Percentiles rank a stretch among this genome's conserved stretches.
phyloP scores from a whole-genome alignment of 306 rosid species.

The Rubus parviflorus region DNA sequence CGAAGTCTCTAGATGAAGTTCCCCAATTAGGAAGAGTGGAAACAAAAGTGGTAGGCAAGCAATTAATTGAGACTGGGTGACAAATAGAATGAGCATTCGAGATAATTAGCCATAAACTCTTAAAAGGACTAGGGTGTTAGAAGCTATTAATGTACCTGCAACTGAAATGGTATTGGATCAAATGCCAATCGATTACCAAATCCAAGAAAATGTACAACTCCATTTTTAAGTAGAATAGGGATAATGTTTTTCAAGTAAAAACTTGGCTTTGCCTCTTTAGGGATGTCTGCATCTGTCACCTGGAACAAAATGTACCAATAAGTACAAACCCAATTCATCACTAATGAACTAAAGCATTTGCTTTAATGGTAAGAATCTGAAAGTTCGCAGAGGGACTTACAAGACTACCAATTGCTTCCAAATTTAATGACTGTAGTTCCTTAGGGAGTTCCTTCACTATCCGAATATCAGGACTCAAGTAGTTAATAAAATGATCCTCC shows the following conservation, averaged over 20 bases:
- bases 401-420: constrained; percentile 83
- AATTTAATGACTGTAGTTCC: constrained; percentile 75
- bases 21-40: constrained; percentile 72
- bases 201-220: constrained; percentile 82
- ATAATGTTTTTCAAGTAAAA: constrained; percentile 77
- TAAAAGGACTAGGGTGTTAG: constrained; percentile 25
- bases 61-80: constrained; percentile 16
- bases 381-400: constrained; percentile 49
- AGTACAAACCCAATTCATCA: constrained; percentile 23
- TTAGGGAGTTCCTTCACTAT: constrained; percentile 84
- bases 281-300: constrained; percentile 86
- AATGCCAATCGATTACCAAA: constrained; percentile 97
- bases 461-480: constrained; percentile 89
- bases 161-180: constrained; percentile 80
- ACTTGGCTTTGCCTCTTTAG: constrained; percentile 91
- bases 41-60: constrained; percentile 26
- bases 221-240: constrained; percentile 77
- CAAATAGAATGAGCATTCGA: constrained; percentile 13
- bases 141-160: constrained; percentile 70
- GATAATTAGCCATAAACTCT: constrained; percentile 13
- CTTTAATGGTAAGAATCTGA: neutral
- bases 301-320: constrained; percentile 42
- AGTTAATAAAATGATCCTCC: constrained; percentile 83
- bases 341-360: neutral
- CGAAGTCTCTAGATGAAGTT: constrained; percentile 97